Evolutionary conservation across 306 rosid species (phyloP), one percentile per base, ranked within the genome.

Genomic region (Glycine soja): DNA sequence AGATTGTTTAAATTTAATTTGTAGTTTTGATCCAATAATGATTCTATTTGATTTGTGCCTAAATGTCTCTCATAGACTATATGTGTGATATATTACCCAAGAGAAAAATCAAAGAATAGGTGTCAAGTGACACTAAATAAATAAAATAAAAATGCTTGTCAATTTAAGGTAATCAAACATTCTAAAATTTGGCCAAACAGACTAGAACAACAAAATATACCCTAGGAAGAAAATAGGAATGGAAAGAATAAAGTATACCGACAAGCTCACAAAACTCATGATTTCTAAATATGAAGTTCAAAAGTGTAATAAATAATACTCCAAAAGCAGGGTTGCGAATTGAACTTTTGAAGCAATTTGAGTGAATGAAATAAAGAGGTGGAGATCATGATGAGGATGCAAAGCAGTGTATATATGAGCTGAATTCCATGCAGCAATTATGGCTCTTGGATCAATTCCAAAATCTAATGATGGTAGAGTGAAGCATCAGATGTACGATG

Each of bases 381-480:
- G 76, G 81, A 59, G 38, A 61, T 48, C 2, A 68, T 10, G 72
- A 62, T 59, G 70, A 36, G 57, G 77, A 52, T 24, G 38, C 24
- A 45, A 51, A 42, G 61, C 64, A 53, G 67, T 50, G 32, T 46
- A 42, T 42, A 45, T 43, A 3, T 45, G 57, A 84, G 83, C 91
- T 36, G 93, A 90, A 92, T 92, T 92, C 97, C 92, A 90, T 90
- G 93, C 88, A 85, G 76, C 87, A 89, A 92, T 92, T 64, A 92
- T 92, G 81, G 47, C 91, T 42, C 66, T 75, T 54, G 81, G 78
- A 89, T 88, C 89, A 84, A 82, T 83, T 87, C 86, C 82, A 81
- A 86, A 87, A 85, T 84, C 72, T 74, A 80, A 90, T 90, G 82
- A 90, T 90, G 89, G 57, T 80, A 72, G 90, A 82, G 87, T 84